Evolutionary conservation across 495 filamentous ascomycete species (phyloP), one percentile per base, ranked within the genome.

Genomic region (Friedmanniomyces simplex): DNA sequence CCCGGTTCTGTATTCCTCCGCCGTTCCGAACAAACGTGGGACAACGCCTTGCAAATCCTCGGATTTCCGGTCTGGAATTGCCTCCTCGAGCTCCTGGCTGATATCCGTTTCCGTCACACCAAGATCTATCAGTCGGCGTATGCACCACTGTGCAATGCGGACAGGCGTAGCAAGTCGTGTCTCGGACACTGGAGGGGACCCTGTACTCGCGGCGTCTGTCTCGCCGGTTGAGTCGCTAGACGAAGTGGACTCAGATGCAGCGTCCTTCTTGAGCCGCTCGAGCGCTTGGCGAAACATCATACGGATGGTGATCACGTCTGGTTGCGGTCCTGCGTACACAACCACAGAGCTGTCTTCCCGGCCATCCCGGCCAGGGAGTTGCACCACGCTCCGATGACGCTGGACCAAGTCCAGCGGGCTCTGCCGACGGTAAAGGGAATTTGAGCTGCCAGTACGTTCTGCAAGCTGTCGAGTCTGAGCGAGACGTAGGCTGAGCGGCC

Each of bases 301-400:
- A 13, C 59, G 57, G 26, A 69, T 41, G 2, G 61, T 68, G 3
- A 37, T 36, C 8, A 67, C 10, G 50, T 62, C 42, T 6, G 67
- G 64, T 48, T 34, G 34, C 26, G 67, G n/a, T 14, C 64, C 51
- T 6, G 52, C 63, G 16, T 56, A 59, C n/a, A 63, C 30, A 32
- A 47, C 56, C 20, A 59, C 18, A 11, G 25, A 5, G 7, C 21
- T 42, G 13, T 2, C 45, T 18, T 28, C 4, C 10, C 18, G 7
- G 16, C 20, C 45, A 16, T 28, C 4, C 10, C 18, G 7, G 16
- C 20, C 45, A 16, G 39, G 32, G 18, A 56, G 37, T 28, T 16
- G 25, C 4, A 41, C 37, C 45, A 26, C 22, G 1, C 21, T 54
- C 30, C 57, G 16, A 30, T 41, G 50, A 18, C 26, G n/a, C 10